Conservation (phyloP, 2,329 filamentous ascomycete genomes). For the Aspergillus alliaceus region DNA sequence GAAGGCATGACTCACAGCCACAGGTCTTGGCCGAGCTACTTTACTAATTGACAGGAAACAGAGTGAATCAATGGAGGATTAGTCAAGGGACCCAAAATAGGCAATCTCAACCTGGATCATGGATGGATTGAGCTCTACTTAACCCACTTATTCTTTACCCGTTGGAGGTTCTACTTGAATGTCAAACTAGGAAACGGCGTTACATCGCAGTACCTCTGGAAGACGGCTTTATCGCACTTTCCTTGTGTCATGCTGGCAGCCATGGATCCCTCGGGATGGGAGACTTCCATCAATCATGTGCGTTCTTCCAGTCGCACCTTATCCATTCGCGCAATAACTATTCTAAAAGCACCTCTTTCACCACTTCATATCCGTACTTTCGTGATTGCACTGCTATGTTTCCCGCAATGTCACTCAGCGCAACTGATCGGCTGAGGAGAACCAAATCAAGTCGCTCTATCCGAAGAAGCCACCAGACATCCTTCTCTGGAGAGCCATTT, state of each 20-base stretch:
- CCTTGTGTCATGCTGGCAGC: not conserved
- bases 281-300: not conserved
- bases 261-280: not conserved
- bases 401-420: conserved; percentile 27
- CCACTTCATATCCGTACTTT: conserved; percentile 4
- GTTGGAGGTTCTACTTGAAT: too few relatives aligned
- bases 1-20: not conserved
- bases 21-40: not conserved
- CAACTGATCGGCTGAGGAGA: conserved; percentile 34
- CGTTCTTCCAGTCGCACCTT: too few relatives aligned
- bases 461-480: conserved; percentile 25
- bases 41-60: too few relatives aligned
- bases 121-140: too few relatives aligned
- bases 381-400: conserved; percentile 19
- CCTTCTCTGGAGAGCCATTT: conserved; percentile 24
- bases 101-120: not conserved
- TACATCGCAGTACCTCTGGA: not conserved
- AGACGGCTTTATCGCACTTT: not conserved
- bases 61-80: not conserved
- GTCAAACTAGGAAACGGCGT: not conserved
- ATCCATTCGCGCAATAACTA: not conserved
- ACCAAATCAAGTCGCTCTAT: conserved; percentile 42
- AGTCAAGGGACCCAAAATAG: not conserved
- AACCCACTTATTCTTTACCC: too few relatives aligned
- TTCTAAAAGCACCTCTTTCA: conserved; percentile 11